Base-by-base conservation (phyloP, 140 eudicot genomes). In the Senecio squalidus region DNA sequence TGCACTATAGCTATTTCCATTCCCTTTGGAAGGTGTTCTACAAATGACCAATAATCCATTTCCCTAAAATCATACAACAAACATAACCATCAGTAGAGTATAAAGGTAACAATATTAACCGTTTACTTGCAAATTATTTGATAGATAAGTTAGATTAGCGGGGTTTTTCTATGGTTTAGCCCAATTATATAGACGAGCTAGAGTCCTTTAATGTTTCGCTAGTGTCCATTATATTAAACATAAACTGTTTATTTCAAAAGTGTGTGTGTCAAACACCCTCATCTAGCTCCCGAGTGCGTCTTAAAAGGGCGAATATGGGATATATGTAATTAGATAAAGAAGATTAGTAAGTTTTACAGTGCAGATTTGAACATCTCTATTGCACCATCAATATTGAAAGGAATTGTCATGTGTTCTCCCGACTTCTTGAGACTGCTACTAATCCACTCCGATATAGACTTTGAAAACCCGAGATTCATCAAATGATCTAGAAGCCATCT, bases 401-500 rank as follows among this genome's bases (percentile, higher is more conserved):
- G 67, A 84, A 86, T 80, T 5, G 74, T 73, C 62, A 58, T 65
- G 5, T 74, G 70, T 30, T 76, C 89, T 62, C 77, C 86, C 0
- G 96, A 78, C 51, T 75, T 80, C 64, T 79, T 83, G 41, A 87
- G 80, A 59, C 58, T 80, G 64, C 78, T 84, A 44, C 86, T 81
- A 38, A 83, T 53, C 89, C 89, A 88, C 22, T 78, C 76, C 9
- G 94, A 73, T 52, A 78, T 52, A 48, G 87, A 76, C 80, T 71
- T 70, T 2, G 96, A 76, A 53, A 80, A 88, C 61, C 96, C 96
- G 26, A 78, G 87, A 62, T 74, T 71, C 55, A 78, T 53, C 94
- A 88, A 75, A 65, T 88, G 80, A 43, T 78, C 83, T 9, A 81
- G 84, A 70, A 88, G 67, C 96, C 96, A 88, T 67, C 95, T 86